Evolutionary conservation across 352 stramenopile species (phyloP).

Genomic region (Phytophthora hibernalis): DNA sequence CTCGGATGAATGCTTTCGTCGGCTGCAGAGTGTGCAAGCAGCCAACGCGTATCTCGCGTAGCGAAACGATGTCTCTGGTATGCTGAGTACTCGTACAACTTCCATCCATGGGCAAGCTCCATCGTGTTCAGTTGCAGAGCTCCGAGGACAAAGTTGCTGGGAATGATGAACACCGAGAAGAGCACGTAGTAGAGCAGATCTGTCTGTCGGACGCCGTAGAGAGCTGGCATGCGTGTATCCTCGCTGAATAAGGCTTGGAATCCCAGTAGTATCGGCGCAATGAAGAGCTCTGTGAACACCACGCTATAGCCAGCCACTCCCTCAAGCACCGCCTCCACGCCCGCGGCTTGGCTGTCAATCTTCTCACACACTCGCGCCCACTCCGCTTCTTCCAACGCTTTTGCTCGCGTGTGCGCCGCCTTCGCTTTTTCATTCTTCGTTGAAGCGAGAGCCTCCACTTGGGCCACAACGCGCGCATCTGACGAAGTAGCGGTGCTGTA

Average conservation of each 20-base stretch:
- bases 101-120: conserved; percentile 97
- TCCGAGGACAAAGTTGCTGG: conserved; percentile 94
- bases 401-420: conserved; percentile 89
- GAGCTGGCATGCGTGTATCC: conserved; percentile 92
- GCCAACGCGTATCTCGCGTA: conserved; percentile 94
- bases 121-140: conserved; percentile 96
- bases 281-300: conserved; percentile 89
- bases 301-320: conserved; percentile 91
- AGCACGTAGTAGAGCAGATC: conserved; percentile 96
- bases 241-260: conserved; percentile 92
- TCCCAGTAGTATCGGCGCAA: conserved; percentile 86
- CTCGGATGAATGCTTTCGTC: conserved; percentile 94
- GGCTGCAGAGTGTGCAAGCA: conserved; percentile 69
- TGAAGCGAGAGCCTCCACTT: conserved; percentile 92
- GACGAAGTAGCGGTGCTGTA: conserved; percentile 88
- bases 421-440: conserved; percentile 75
- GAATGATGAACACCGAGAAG: conserved; percentile 96
- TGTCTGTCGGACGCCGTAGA: conserved; percentile 94
- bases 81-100: conserved; percentile 97
- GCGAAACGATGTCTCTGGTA: conserved; percentile 97
- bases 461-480: conserved; percentile 85
- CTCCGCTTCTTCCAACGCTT: conserved; percentile 91
- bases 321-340: conserved; percentile 95
- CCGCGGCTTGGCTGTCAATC: conserved; percentile 93
- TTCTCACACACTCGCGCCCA: conserved; percentile 95